Evolutionary conservation across 345 rosid genomes (phyloP).

Genomic region (Microcos paniculata): DNA sequence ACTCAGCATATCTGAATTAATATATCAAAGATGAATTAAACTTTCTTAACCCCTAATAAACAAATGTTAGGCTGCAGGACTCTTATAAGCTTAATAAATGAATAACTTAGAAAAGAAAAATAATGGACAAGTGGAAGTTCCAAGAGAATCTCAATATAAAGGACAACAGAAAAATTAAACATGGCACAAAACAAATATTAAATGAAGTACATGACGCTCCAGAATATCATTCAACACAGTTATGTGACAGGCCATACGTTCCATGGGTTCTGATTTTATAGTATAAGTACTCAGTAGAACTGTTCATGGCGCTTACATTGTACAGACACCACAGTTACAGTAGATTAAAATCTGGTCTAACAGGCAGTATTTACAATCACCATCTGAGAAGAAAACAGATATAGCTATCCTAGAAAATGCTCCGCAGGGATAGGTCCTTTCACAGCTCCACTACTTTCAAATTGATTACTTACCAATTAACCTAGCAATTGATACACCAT

Average conservation of each 20-base stretch:
- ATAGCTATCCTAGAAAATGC: not conserved
- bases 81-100: not conserved
- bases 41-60: slow-evolving; percentile 3
- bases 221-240: not conserved
- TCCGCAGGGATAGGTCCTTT: not conserved
- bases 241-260: not conserved
- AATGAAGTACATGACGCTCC: not conserved
- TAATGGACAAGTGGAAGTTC: not conserved
- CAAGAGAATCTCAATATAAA: slow-evolving; percentile 5
- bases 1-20: slow-evolving; percentile 58
- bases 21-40: not conserved
- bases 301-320: not conserved
- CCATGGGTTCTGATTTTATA: not conserved
- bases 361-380: not conserved
- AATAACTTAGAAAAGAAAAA: slow-evolving; percentile 8
- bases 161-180: not conserved
- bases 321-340: not conserved
- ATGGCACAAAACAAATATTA: not conserved
- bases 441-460: not conserved
- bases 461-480: not conserved
- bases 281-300: not conserved
- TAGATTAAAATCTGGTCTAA: not conserved
- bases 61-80: slow-evolving; percentile 11
- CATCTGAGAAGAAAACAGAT: not conserved
- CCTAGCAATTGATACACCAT: not conserved